Conservation (phyloP, 2,329 filamentous ascomycete genomes). For the Pseudogymnoascus sp. region DNA sequence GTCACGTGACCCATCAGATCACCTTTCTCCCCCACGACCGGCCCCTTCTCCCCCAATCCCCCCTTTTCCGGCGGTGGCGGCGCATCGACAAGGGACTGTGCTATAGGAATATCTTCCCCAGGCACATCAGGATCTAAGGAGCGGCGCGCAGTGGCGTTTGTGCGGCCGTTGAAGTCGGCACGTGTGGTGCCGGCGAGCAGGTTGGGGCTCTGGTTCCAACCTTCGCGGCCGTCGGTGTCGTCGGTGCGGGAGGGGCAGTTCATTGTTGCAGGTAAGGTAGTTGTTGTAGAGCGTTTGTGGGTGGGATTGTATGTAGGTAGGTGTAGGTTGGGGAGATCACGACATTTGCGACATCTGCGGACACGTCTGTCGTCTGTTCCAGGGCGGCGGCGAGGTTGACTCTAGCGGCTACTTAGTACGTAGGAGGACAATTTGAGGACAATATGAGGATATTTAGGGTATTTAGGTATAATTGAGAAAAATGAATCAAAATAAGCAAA, state of each 20-base stretch:
- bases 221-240: slow-evolving; percentile 37
- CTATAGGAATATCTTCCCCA: neutral
- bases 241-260: slow-evolving; percentile 55
- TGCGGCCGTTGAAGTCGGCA: slow-evolving; percentile 49
- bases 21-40: neutral
- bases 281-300: neutral
- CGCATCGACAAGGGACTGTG: neutral
- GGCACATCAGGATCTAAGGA: neutral
- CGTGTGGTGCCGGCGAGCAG: slow-evolving; percentile 43
- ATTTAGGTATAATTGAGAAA: neutral
- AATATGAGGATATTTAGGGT: neutral
- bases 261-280: slow-evolving; percentile 35
- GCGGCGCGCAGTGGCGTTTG: slow-evolving; percentile 35
- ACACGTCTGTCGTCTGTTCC: neutral
- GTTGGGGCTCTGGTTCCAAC: slow-evolving; percentile 52
- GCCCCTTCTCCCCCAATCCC: neutral
- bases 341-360: neutral
- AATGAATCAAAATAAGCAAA: neutral
- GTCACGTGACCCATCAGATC: neutral
- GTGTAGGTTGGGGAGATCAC: neutral
- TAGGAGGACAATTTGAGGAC: neutral
- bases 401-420: neutral
- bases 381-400: neutral
- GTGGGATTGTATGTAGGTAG: neutral
- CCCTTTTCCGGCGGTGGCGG: neutral